Conservation (phyloP, 1,284 basidiomycete species). For the Gymnopus androsaceus region DNA sequence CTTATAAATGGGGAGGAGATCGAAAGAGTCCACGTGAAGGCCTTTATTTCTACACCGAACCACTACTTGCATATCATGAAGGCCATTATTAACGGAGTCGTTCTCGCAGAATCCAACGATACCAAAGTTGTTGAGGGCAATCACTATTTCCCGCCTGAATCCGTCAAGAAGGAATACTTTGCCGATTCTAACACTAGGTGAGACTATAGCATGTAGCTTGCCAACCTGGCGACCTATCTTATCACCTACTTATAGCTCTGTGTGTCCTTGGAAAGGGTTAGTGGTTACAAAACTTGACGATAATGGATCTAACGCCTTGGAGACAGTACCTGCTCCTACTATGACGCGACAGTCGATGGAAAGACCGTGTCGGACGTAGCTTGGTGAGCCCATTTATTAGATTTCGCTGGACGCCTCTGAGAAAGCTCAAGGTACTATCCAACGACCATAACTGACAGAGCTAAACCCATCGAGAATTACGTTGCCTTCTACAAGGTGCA, state of each 20-base stretch:
- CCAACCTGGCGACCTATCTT: neutral
- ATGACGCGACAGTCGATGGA: conserved; percentile 52
- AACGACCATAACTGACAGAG: conserved; percentile 44
- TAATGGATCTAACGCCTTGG: conserved; percentile 6
- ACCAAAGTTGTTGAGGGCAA: conserved; percentile 63
- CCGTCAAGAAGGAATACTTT: conserved; percentile 46
- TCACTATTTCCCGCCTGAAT: conserved; percentile 65
- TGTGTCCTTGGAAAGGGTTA: conserved; percentile 71
- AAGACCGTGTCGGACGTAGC: conserved; percentile 55
- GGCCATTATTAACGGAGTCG: conserved; percentile 49
- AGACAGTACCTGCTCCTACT: conserved; percentile 61
- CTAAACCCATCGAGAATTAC: conserved; percentile 57
- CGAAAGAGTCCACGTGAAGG: neutral
- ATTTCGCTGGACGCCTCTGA: neutral
- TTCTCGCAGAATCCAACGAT: conserved; percentile 56
- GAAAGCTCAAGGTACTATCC: conserved; percentile 59
- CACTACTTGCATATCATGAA: conserved; percentile 38
- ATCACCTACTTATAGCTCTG: conserved; percentile 37
- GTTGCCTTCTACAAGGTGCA: conserved; percentile 68
- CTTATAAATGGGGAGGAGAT: neutral
- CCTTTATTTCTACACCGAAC: neutral
- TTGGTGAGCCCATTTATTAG: conserved; percentile 47
- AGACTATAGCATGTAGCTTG: conserved; percentile 15
- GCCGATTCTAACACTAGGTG: conserved; percentile 53
- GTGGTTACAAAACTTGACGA: conserved; percentile 13